Evolutionary conservation across 257 asterid species (phyloP).

Genomic region (Handroanthus guayacan): DNA sequence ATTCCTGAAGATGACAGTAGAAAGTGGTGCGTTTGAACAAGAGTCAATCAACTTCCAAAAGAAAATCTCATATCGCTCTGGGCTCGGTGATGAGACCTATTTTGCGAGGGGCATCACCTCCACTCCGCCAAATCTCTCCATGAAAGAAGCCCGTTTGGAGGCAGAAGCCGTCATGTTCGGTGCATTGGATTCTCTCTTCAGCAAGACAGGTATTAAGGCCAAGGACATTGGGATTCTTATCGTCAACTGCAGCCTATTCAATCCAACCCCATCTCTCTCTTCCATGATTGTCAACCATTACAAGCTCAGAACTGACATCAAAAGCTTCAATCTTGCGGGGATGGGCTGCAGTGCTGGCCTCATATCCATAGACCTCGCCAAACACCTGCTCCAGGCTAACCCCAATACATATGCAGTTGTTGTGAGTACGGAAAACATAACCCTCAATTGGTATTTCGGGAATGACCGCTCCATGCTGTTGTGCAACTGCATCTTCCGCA

Average conservation of each 20-base stretch:
- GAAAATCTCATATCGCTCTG: conserved; percentile 54
- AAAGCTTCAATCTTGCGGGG: conserved; percentile 64
- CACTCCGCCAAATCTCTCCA: conserved; percentile 50
- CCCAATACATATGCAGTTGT: conserved; percentile 54
- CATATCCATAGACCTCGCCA: conserved; percentile 60
- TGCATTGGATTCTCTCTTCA: conserved; percentile 53
- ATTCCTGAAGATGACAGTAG: conserved; percentile 53
- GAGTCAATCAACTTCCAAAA: conserved; percentile 55
- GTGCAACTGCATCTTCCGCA: conserved; percentile 65
- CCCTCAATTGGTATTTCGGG: conserved; percentile 71
- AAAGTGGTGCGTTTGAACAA: conserved; percentile 41
- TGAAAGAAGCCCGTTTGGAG: conserved; percentile 56
- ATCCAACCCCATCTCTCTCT: conserved; percentile 67
- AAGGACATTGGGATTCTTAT: conserved; percentile 58
- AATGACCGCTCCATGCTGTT: conserved; percentile 67
- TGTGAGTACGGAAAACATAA: conserved; percentile 65
- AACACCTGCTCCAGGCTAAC: conserved; percentile 57
- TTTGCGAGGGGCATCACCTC: conserved; percentile 55
- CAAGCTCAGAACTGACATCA: conserved; percentile 59
- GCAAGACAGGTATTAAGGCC: conserved; percentile 43
- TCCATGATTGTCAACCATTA: conserved; percentile 70
- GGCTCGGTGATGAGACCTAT: conserved; percentile 65
- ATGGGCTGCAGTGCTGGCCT: conserved; percentile 78
- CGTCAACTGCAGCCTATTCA: conserved; percentile 64
- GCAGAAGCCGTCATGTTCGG: conserved; percentile 65